Evolutionary conservation across 805 yeast genomes (phyloP).

Genomic region (Saturnispora besseyi): DNA sequence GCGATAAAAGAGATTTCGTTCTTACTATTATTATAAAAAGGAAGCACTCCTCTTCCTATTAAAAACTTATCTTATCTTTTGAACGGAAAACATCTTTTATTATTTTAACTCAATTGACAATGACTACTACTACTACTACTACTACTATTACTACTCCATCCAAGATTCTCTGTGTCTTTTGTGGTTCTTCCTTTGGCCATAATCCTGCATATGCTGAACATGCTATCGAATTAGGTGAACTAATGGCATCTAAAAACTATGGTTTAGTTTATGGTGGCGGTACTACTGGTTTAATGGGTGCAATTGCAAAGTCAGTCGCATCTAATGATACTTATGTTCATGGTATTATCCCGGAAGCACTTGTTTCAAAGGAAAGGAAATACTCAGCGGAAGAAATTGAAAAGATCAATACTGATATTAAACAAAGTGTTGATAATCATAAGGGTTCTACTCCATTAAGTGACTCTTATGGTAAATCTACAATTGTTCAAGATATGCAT

Average conservation of each 20-base stretch:
- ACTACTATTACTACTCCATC: slow-evolving; percentile 10
- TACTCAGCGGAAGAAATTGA: slow-evolving; percentile 29
- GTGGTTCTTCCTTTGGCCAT: slow-evolving; percentile 75
- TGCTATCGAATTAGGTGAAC: slow-evolving; percentile 53
- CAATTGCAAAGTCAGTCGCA: slow-evolving; percentile 57
- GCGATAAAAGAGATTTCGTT: too few relatives aligned
- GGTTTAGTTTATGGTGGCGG: slow-evolving; percentile 89
- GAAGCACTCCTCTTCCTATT: too few relatives aligned
- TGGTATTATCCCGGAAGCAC: slow-evolving; percentile 80
- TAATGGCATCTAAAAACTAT: slow-evolving; percentile 51
- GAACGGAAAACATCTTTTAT: too few relatives aligned
- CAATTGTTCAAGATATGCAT: slow-evolving; percentile 83
- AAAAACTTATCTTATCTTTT: too few relatives aligned
- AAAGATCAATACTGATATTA: slow-evolving; percentile 39
- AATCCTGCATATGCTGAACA: slow-evolving; percentile 38
- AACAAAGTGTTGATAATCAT: slow-evolving; percentile 50
- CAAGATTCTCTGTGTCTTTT: slow-evolving; percentile 69
- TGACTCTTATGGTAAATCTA: slow-evolving; percentile 63
- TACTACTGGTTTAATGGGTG: slow-evolving; percentile 76
- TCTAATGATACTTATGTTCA: slow-evolving; percentile 59
- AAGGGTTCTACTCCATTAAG: slow-evolving; percentile 58
- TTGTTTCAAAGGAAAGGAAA: slow-evolving; percentile 62
- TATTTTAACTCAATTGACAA: background rate
- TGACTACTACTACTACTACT: background rate
- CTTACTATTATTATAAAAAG: too few relatives aligned